A percentile compares a stretch with the other conserved stretches of the same genome.
These are phyloP conservation scores for Pythium coloratum DNA, from an alignment of 352 stramenopile genomes.

Conservation along the genomic window DNA sequence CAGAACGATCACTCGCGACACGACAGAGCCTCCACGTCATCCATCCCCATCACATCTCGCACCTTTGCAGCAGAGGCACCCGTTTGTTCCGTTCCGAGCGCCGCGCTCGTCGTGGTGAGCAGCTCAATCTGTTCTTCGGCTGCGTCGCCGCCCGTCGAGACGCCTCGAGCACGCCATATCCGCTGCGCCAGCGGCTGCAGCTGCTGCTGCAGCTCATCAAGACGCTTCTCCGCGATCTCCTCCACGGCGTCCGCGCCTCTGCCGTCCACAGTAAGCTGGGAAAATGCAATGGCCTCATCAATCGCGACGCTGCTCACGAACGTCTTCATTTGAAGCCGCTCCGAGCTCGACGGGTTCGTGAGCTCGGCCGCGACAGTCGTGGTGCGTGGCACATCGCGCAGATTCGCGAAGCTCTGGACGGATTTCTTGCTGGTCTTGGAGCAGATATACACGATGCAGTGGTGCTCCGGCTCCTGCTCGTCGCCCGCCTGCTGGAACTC, in stretches of 20 bases:
- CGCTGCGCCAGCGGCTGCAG: constrained; percentile 47
- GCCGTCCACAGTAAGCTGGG: background rate
- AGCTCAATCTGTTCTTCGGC: constrained; percentile 41
- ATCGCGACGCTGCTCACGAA: constrained; percentile 49
- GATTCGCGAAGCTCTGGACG: constrained; percentile 25
- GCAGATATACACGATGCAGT: constrained; percentile 50
- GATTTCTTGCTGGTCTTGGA: constrained; percentile 24
- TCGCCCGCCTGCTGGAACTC: constrained; percentile 12
- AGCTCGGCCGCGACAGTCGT: constrained; percentile 30
- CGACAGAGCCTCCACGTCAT: background rate
- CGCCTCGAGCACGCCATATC: constrained; percentile 37
- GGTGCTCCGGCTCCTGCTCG: constrained; percentile 23
- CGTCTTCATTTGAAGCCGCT: constrained; percentile 31
- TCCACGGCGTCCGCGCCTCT: constrained; percentile 4
- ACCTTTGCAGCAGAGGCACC: background rate
- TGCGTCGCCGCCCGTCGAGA: constrained; percentile 28
- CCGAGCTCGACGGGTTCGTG: constrained; percentile 19
- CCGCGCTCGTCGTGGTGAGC: constrained; percentile 25
- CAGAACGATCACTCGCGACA: background rate
- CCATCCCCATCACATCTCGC: background rate
- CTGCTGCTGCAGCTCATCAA: constrained; percentile 49
- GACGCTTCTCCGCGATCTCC: constrained; percentile 33
- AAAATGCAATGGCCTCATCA: constrained; percentile 43
- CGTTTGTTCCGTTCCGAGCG: constrained; percentile 7
- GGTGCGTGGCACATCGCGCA: constrained; percentile 36